Evolutionary conservation across 75 land plant species (phyloP).

Genomic region (Isoetes taiwanensis): DNA sequence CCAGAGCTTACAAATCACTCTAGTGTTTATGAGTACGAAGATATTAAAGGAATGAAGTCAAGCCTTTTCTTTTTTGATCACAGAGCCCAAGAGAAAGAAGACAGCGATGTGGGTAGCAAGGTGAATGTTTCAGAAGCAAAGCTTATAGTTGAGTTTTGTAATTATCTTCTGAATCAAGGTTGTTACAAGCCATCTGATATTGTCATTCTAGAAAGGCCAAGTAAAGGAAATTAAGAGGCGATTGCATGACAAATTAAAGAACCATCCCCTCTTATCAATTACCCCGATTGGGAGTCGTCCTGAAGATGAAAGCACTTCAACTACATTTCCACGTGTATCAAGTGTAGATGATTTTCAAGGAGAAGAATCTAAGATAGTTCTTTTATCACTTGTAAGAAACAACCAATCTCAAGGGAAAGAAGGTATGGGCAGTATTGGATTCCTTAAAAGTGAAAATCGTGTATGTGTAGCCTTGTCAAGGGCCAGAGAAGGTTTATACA

Average conservation of each 20-base stretch:
- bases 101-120: constrained; percentile 9
- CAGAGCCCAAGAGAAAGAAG: neutral
- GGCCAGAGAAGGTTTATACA: constrained; percentile 22
- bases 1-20: constrained; percentile 15
- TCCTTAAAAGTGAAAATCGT: constrained; percentile 18
- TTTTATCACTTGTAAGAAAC: constrained; percentile 20
- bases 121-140: constrained; percentile 10
- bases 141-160: constrained; percentile 14
- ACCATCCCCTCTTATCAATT: neutral
- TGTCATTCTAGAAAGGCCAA: constrained; percentile 16
- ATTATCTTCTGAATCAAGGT: constrained; percentile 9
- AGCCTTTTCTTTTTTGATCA: constrained; percentile 16
- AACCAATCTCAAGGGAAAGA: neutral
- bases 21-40: neutral
- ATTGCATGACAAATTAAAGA: neutral
- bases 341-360: constrained; percentile 27
- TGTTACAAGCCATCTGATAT: constrained; percentile 8
- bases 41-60: constrained; percentile 12
- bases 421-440: constrained; percentile 13
- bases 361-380: constrained; percentile 17
- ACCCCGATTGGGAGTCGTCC: no score
- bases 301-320: neutral
- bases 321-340: constrained; percentile 11
- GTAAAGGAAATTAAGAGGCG: neutral
- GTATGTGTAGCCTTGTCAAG: constrained; percentile 24